phyloP scores from a whole-genome alignment of 148 eudicot species.

The Vaccinium vitisidaea region DNA sequence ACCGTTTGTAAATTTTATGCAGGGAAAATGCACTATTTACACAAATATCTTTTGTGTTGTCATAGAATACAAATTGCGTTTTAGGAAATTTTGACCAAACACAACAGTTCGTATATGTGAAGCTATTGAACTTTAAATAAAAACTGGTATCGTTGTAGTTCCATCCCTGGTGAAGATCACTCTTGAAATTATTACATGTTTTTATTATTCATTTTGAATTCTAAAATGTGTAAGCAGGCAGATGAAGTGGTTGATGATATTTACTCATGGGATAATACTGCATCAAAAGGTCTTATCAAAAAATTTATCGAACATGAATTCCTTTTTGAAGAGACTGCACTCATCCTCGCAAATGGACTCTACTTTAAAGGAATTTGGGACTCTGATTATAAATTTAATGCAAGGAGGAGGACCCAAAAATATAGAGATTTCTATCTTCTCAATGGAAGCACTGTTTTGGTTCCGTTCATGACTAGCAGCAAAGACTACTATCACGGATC shows the following conservation, averaged over 20 bases:
- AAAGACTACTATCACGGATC: neutral
- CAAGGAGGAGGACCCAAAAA: neutral
- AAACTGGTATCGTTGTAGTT: too few species aligned
- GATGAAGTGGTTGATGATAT: neutral
- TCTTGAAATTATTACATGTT: too few species aligned
- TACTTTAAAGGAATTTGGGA: slow-evolving; percentile 11
- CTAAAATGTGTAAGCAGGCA: neutral
- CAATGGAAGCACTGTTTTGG: neutral
- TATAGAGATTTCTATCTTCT: neutral
- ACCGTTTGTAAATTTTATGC: too few species aligned
- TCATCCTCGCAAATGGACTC: slow-evolving; percentile 13
- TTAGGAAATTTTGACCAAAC: too few species aligned
- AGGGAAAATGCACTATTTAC: too few species aligned
- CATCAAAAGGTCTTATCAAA: neutral
- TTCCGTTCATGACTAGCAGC: slow-evolving; percentile 11
- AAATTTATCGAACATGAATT: neutral
- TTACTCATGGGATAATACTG: neutral
- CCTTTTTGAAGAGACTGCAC: neutral
- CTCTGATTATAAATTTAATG: neutral
- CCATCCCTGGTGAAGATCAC: too few species aligned
- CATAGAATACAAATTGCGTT: too few species aligned
- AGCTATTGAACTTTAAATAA: too few species aligned
- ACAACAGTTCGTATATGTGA: too few species aligned
- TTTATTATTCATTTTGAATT: neutral
- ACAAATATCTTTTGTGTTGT: too few species aligned